A percentile compares a stretch with the other conserved stretches of the same genome.
Conservation (phyloP, 2,329 filamentous ascomycete species). For the Chaetomium strumarium region DNA sequence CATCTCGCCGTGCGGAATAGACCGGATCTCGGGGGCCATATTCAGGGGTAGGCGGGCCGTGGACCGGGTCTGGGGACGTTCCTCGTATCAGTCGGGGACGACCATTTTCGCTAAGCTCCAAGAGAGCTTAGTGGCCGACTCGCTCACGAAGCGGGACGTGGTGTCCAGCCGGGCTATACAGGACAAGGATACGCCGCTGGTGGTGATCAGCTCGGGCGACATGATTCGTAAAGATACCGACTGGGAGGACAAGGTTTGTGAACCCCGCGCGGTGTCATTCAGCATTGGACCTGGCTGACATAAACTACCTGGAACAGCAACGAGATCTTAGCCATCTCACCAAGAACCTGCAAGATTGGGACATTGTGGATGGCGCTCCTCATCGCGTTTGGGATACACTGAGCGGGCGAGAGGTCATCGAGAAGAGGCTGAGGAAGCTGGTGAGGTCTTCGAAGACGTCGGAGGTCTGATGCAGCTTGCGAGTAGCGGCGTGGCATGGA, state of each 20-base stretch:
- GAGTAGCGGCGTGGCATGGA: not conserved
- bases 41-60: conserved; percentile 73
- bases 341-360: conserved; percentile 73
- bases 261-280: not conserved
- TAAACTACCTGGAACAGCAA: conserved; percentile 44
- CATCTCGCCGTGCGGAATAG: conserved; percentile 79
- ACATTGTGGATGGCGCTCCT: conserved; percentile 76
- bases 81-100: conserved; percentile 73
- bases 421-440: conserved; percentile 69
- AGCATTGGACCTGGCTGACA: conserved; percentile 7
- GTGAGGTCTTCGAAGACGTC: not conserved
- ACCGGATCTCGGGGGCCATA: conserved; percentile 72
- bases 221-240: conserved; percentile 58
- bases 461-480: not conserved
- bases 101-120: conserved; percentile 87
- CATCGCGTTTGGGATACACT: conserved; percentile 78
- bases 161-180: conserved; percentile 74
- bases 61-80: conserved; percentile 78
- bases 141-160: conserved; percentile 79
- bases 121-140: conserved; percentile 81
- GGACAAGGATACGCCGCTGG: conserved; percentile 65
- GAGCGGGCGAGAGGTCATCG: conserved; percentile 68
- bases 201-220: conserved; percentile 75
- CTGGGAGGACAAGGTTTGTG: conserved; percentile 63
- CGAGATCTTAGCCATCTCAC: conserved; percentile 77